Evolutionary conservation across 495 filamentous ascomycete genomes (phyloP), one percentile per base, ranked within the genome.

Genomic region (Astrocystis sublimbata): DNA sequence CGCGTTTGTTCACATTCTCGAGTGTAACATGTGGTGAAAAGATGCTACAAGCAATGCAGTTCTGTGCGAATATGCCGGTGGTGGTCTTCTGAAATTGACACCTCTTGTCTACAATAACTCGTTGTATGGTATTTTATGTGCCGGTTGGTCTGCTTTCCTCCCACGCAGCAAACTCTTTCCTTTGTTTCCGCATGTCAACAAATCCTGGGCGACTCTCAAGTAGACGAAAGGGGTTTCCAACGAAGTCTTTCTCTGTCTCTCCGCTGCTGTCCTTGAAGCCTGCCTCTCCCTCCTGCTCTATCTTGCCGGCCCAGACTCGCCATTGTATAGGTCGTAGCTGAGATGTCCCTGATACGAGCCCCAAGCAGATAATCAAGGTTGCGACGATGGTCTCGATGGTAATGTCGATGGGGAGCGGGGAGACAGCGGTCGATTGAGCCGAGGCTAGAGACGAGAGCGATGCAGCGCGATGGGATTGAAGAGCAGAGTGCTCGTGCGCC

Each of bases 281-380:
- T 55, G 79, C 70, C 82, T 81, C 80, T 78, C 88, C 80, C 83
- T 92, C 88, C 58, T 81, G 82, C 77, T 96, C 91, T 62, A 92
- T 86, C 75, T 90, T 84, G 49, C 90, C 89, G 26, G 90, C 90
- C 91, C 91, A 96, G 61, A 88, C 86, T 23, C 86, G 84, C 89
- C 89, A 92, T 73, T 86, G 86, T 61, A 93, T 88, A 1, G 90
- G 90, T 73, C 89, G 85, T 67, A 92, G 71, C 47, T 87, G 83
- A 31, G 86, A 85, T 0, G 88, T 86, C 15, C 85, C 84, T 1
- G 89, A 71, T 3, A 93, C 90, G 5, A 93, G 78, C 35, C 89
- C 91, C 4, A 88, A 58, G 38, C 87, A 89, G 12, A 92, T 78
- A 7, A 88, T 69, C 13, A 90, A 68, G 1, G 91, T 86, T 0